Evolutionary conservation across 345 rosid species (phyloP).

Genomic region (Pugionium dolabratum): DNA sequence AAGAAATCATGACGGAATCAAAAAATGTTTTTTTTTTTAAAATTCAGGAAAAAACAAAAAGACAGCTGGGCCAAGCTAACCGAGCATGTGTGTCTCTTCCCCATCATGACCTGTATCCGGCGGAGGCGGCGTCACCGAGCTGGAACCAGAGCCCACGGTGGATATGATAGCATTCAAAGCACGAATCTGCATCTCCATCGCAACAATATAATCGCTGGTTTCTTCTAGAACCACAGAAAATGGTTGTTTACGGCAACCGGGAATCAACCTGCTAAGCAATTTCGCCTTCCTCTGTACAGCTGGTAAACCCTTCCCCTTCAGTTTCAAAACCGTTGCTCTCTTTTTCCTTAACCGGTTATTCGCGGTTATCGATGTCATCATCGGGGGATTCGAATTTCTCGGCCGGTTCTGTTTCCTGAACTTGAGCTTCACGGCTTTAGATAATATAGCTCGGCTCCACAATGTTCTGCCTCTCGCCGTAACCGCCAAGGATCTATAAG

Average conservation of each 20-base stretch:
- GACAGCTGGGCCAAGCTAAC: conserved; percentile 38
- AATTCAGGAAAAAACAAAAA: background rate
- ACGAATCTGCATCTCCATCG: conserved; percentile 94
- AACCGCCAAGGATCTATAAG: conserved; percentile 60
- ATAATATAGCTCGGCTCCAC: conserved; percentile 93
- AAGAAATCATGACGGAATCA: background rate
- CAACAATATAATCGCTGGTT: conserved; percentile 90
- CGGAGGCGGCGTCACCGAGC: conserved; percentile 36
- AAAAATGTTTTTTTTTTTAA: too few relatives aligned
- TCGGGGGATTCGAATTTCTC: conserved; percentile 36
- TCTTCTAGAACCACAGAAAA: conserved; percentile 87
- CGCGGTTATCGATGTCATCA: conserved; percentile 12
- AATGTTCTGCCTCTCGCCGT: conserved; percentile 80
- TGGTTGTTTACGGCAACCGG: conserved; percentile 91
- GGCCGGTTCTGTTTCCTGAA: conserved; percentile 63
- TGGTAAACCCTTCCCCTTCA: conserved; percentile 60
- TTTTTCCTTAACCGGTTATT: conserved; percentile 57
- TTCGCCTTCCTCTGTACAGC: conserved; percentile 75
- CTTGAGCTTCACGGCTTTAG: conserved; percentile 66
- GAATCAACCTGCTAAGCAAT: conserved; percentile 77
- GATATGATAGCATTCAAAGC: conserved; percentile 73
- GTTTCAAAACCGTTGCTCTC: conserved; percentile 59
- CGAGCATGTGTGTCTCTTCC: conserved; percentile 38
- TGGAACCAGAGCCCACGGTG: conserved; percentile 26
- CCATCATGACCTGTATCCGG: conserved; percentile 33